These are phyloP conservation scores for Trichoderma sp. DNA, from an alignment of 2,329 filamentous ascomycete species.

Conservation along the genomic window DNA sequence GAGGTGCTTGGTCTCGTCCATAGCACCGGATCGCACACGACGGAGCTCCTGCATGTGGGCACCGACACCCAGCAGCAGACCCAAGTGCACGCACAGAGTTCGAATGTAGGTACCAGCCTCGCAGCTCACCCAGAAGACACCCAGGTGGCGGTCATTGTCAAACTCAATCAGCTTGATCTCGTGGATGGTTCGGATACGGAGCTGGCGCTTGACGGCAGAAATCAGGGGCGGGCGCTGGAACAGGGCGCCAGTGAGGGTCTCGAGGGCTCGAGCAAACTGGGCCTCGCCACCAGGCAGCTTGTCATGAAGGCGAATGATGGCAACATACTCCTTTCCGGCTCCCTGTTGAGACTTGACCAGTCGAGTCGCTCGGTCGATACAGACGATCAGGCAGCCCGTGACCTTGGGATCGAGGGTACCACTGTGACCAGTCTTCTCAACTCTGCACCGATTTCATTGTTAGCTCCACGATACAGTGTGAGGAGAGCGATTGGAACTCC, in stretches of 20 bases:
- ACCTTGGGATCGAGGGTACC: constrained; percentile 98
- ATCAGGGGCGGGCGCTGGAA: constrained; percentile 92
- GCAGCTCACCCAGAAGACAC: constrained; percentile 99
- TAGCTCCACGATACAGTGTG: constrained; percentile 1
- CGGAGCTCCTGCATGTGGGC: constrained; percentile 98
- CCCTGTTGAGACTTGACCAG: constrained; percentile 99
- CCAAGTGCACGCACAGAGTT: constrained; percentile 93
- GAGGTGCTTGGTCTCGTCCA: constrained; percentile 85
- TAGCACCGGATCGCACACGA: constrained; percentile 88
- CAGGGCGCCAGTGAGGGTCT: constrained; percentile 92
- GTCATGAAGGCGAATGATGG: constrained; percentile 91
- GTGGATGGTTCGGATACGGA: constrained; percentile 96
- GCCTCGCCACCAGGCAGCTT: constrained; percentile 90
- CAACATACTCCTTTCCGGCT: constrained; percentile 98
- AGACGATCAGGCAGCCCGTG: constrained; percentile 91
- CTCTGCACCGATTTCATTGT: constrained; percentile 27
- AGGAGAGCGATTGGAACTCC: neutral
- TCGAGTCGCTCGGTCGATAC: constrained; percentile 93
- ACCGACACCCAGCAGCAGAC: constrained; percentile 72
- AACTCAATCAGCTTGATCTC: constrained; percentile 97
- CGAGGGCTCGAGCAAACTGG: constrained; percentile 87
- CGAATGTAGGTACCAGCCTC: constrained; percentile 97
- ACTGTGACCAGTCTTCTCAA: constrained; percentile 95
- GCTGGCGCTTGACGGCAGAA: constrained; percentile 96
- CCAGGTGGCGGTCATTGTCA: constrained; percentile 95